Percentiles rank a stretch among this genome's conserved stretches.
phyloP scores from a whole-genome alignment of 2,329 filamentous ascomycete genomes.

The Ophiosphaerella herpotricha region DNA sequence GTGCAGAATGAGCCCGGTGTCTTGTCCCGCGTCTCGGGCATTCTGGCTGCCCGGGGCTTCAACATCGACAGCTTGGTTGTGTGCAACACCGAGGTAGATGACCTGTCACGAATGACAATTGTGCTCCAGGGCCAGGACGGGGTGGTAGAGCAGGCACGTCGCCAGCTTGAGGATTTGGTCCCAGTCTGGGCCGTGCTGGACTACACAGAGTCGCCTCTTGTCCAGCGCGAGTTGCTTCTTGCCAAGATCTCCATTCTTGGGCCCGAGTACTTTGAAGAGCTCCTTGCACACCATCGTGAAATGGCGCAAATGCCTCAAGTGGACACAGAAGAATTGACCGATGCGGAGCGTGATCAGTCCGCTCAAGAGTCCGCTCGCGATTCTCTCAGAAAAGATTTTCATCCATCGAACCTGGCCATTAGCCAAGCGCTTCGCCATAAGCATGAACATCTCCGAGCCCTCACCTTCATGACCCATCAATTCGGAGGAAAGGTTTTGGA shows the following conservation, averaged over 20 bases:
- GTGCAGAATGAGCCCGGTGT: constrained; percentile 99
- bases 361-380: constrained; percentile 46
- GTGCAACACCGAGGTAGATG: constrained; percentile 95
- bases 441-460: constrained; percentile 94
- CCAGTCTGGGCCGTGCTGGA: constrained; percentile 98
- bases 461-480: constrained; percentile 95
- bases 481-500: constrained; percentile 97
- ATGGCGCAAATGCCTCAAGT: constrained; percentile 63
- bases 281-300: constrained; percentile 93
- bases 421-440: constrained; percentile 94
- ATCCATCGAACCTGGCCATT: constrained; percentile 82
- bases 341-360: constrained; percentile 36
- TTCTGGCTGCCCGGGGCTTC: constrained; percentile 93
- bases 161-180: constrained; percentile 94
- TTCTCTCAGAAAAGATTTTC: constrained; percentile 69
- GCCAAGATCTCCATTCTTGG: constrained; percentile 97
- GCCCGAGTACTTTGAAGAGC: constrained; percentile 97
- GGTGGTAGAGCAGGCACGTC: constrained; percentile 93
- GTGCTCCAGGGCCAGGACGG: constrained; percentile 95
- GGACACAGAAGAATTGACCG: constrained; percentile 34
- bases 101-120: constrained; percentile 98
- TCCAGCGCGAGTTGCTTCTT: constrained; percentile 92
- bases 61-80: constrained; percentile 99
- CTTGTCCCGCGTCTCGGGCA: constrained; percentile 92
- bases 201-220: constrained; percentile 89